phyloP scores from a whole-genome alignment of 169 alveolate genomes.

The Toxoplasma gondii region DNA sequence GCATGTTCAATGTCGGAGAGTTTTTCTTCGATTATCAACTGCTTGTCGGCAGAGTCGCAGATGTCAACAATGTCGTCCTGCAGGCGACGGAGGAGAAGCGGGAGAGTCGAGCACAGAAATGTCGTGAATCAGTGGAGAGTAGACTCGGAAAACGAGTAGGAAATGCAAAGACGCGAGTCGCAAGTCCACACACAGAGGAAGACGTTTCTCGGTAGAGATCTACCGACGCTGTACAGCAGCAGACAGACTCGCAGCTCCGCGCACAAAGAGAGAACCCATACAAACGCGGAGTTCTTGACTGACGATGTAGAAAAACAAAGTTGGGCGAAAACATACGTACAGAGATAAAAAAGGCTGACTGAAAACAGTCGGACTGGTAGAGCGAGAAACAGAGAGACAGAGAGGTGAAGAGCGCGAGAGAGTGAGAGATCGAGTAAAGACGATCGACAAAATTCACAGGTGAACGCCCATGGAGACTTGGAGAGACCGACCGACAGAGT shows the following conservation, averaged over 20 bases:
- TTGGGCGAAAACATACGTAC: not conserved
- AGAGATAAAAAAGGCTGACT: not conserved
- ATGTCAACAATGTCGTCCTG: constrained; percentile 95
- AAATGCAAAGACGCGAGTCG: too few species aligned
- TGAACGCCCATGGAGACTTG: not conserved
- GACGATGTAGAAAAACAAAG: not conserved
- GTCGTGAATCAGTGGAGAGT: not conserved
- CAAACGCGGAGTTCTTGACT: not conserved
- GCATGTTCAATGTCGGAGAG: constrained; percentile 89
- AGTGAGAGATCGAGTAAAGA: not conserved
- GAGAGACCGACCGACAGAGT: not conserved
- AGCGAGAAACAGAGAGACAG: not conserved
- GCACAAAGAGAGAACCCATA: too few species aligned
- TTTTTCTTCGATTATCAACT: constrained; percentile 91
- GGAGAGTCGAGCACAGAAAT: not conserved
- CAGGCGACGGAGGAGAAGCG: constrained; percentile 20
- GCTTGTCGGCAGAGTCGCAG: constrained; percentile 96
- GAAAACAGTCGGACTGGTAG: not conserved
- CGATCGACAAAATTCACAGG: not conserved
- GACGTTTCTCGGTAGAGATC: too few species aligned
- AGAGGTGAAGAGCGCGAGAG: not conserved
- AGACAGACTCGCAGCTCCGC: too few species aligned
- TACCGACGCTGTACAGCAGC: too few species aligned
- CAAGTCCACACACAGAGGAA: too few species aligned
- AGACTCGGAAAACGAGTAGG: not conserved